These are phyloP conservation scores for Agrocybe pediades DNA, from an alignment of 768 basidiomycete genomes.

Conservation along the genomic window DNA sequence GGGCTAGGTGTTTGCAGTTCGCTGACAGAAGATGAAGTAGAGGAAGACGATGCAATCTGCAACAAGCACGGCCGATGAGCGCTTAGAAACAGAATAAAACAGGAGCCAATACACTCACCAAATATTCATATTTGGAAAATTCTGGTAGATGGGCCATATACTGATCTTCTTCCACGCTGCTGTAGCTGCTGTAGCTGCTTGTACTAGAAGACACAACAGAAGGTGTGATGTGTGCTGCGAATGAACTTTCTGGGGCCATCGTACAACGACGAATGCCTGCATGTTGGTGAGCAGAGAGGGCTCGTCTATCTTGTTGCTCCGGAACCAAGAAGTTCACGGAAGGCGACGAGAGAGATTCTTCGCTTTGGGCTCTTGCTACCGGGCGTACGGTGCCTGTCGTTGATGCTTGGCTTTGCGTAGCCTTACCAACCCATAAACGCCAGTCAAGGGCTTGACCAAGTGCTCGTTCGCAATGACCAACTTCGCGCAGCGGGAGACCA, in stretches of 20 bases:
- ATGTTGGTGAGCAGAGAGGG: background rate
- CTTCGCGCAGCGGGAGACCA: constrained; percentile 81
- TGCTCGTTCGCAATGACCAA: constrained; percentile 85
- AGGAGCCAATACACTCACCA: background rate
- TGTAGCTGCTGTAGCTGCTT: too few relatives aligned
- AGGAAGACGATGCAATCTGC: background rate
- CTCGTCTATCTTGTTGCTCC: constrained; percentile 14
- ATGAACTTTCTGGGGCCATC: constrained; percentile 41
- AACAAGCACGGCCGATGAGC: background rate
- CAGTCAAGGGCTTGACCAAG: constrained; percentile 85
- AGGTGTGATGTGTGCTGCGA: background rate
- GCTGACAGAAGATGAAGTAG: background rate
- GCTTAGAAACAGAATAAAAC: background rate
- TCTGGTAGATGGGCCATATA: too few relatives aligned
- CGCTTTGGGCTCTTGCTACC: constrained; percentile 54
- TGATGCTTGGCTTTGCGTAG: constrained; percentile 23
- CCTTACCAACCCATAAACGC: constrained; percentile 93
- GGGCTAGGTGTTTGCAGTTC: constrained; percentile 38
- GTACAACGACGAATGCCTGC: constrained; percentile 35
- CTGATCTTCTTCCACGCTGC: too few relatives aligned
- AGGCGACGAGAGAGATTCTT: constrained; percentile 30
- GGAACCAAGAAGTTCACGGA: constrained; percentile 25
- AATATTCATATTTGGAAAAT: background rate
- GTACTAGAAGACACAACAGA: background rate
- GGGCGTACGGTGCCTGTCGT: constrained; percentile 30